A percentile compares a stretch with the other conserved stretches of the same genome.
These are phyloP conservation scores for Phaffomyces thermotolerans DNA, from an alignment of 805 yeast species.

Conservation along the genomic window DNA sequence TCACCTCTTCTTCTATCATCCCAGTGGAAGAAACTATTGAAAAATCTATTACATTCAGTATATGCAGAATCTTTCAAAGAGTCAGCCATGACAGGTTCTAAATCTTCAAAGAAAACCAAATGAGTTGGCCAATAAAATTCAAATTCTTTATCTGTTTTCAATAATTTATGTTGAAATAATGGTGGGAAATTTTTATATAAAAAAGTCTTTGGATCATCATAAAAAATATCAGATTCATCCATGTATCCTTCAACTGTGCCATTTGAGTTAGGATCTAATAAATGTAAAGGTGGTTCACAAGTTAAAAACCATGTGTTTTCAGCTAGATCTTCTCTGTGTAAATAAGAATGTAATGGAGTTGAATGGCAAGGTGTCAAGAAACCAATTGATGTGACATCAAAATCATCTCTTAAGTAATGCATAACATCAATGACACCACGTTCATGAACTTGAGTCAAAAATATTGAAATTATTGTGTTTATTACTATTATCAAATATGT, in stretches of 20 bases:
- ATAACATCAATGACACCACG: constrained; percentile 75
- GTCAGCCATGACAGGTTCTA: constrained; percentile 39
- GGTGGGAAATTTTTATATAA: constrained; percentile 48
- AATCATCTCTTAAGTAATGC: constrained; percentile 37
- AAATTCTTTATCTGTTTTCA: constrained; percentile 23
- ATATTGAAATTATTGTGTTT: constrained; percentile 38
- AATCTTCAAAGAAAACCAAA: constrained; percentile 62
- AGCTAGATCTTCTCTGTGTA: constrained; percentile 48
- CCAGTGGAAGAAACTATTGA: constrained; percentile 82
- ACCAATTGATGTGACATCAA: constrained; percentile 49
- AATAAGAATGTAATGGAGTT: constrained; percentile 86
- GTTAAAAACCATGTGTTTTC: constrained; percentile 64
- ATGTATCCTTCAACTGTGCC: constrained; percentile 41
- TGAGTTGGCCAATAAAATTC: constrained; percentile 62
- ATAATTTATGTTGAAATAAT: constrained; percentile 16
- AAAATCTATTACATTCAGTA: constrained; percentile 45
- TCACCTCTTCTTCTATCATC: constrained; percentile 77
- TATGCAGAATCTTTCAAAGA: constrained; percentile 38
- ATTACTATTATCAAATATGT: constrained; percentile 22
- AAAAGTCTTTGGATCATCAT: constrained; percentile 55
- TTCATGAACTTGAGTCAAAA: constrained; percentile 70
- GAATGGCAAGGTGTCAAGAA: constrained; percentile 95
- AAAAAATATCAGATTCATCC: constrained; percentile 86
- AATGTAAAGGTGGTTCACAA: constrained; percentile 79
- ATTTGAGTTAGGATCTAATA: constrained; percentile 25